These are phyloP conservation scores for Apiotrichum laibachii DNA, from an alignment of 1,284 basidiomycete genomes.

Conservation along the genomic window DNA sequence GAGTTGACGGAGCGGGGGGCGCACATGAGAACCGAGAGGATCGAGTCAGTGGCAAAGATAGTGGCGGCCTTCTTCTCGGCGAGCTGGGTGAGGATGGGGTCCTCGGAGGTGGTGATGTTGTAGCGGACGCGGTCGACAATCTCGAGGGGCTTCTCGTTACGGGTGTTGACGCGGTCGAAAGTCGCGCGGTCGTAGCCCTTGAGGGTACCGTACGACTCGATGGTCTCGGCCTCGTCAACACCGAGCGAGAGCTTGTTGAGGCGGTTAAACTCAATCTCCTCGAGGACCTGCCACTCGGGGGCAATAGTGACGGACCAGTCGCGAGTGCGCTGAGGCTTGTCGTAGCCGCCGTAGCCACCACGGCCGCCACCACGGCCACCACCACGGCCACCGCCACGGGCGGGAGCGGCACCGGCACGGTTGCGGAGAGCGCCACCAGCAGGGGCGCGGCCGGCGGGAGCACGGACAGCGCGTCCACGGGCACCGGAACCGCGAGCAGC, in stretches of 20 bases:
- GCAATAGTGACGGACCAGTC: slow-evolving; percentile 94
- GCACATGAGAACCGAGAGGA: slow-evolving; percentile 94
- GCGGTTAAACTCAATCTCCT: slow-evolving; percentile 96
- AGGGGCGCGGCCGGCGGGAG: slow-evolving; percentile 20
- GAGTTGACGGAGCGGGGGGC: slow-evolving; percentile 93
- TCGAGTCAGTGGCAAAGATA: slow-evolving; percentile 93
- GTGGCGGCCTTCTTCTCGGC: slow-evolving; percentile 73
- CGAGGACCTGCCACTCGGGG: slow-evolving; percentile 86
- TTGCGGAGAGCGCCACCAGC: slow-evolving; percentile 20
- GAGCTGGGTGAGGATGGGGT: slow-evolving; percentile 89
- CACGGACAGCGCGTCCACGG: slow-evolving; percentile 27
- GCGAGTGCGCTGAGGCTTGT: slow-evolving; percentile 86
- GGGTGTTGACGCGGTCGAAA: slow-evolving; percentile 93
- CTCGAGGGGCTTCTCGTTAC: slow-evolving; percentile 85
- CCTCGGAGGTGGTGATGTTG: slow-evolving; percentile 95
- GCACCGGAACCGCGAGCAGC: slow-evolving; percentile 64
- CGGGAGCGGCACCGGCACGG: slow-evolving; percentile 32
- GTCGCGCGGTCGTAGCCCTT: slow-evolving; percentile 85
- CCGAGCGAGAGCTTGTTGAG: slow-evolving; percentile 87
- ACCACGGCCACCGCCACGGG: slow-evolving; percentile 38
- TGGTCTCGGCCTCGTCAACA: slow-evolving; percentile 81
- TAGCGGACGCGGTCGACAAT: slow-evolving; percentile 93
- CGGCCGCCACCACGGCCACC: slow-evolving; percentile 62
- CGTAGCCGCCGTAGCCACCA: slow-evolving; percentile 86
- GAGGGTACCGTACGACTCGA: slow-evolving; percentile 83